Base-by-base conservation (phyloP, 2,329 filamentous ascomycete species). In the Aschersonia sp. region DNA sequence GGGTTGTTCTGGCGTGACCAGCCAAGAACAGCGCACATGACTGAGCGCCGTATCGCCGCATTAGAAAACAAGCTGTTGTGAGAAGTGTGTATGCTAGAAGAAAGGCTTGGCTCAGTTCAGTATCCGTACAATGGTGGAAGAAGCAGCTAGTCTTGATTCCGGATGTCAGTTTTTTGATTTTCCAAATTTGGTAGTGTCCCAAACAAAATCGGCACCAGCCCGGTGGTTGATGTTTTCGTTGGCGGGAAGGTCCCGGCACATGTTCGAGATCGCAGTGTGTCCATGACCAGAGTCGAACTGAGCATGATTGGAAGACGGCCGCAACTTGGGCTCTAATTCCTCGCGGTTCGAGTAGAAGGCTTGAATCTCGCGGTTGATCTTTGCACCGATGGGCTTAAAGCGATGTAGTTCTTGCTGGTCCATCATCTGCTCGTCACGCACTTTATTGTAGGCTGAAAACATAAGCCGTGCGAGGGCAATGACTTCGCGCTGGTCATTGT, bases 401-500 rank as follows among this genome's bases (percentile, higher is more conserved):
- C 60, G 51, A 30, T 58, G 54, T 31, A 65, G 52, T 30, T 66
- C 57, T 7, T 57, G 51, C 4, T 58, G 59, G 14, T 62, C 56
- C 1, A 69, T 58, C 62, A 71, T 63, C 40, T 55, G 48, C 50
- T 73, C 66, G 30, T 63, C 56, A 45, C 66, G 51, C 35, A 73
- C 60, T 56, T 66, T 68, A 59, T 70, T 70, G 37, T 65, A 65
- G 12, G 67, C 64, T 31, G 64, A 60, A 50, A 70, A 66, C 67
- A 74, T 71, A 47, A 63, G 60, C 37, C 70, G 66, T 2, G 66
- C 69, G 45, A 72, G 61, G 35, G 67, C 64, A 39, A 70, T 62
- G 45, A 69, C 61, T 51, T 73, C 70, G 30, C 63, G 59, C 51
- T 64, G 58, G 40, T 59, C 50, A 5, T 65, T 66, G 50, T 65